Base-by-base conservation (phyloP, 192 early-diverging fungal genomes). In the Backusella parvicylindrica region DNA sequence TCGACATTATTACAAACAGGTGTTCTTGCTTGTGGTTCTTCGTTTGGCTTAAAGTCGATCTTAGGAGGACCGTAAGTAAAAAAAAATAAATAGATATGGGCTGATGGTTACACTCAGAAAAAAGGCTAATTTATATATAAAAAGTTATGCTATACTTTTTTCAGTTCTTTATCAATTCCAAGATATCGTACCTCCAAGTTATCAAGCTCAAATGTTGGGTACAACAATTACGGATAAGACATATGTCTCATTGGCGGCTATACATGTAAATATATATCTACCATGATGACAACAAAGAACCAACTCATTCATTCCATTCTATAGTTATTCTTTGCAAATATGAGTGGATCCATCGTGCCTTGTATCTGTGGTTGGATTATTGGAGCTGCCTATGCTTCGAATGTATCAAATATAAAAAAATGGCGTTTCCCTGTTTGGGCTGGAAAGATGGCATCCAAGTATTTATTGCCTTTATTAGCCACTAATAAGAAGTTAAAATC, bases 1-100 rank as follows among this genome's bases (percentile, higher is more conserved):
- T 86, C 84, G 5, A 88, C 85, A 35, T 70, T 90, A 35, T 67
- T 90, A 2, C 82, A 90, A 37, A 53, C 87, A 21, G 86, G 86
- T 5, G 80, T 72, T 12, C 64, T 84, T 9, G 67, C 77, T 18
- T 82, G 80, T 37, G 79, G 74, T 33, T 81, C 64, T 56, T 71
- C 75, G 16, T 47, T 85, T 38, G 86, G 84, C 1, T 71, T 89
- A 16, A 85, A 82, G 28, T 75, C 73, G 13, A 74, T 87, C 13
- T 76, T 82, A 2, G 78, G 77, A 36, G 87, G 89, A 30, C 89
- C 89, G 64, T 90, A 81, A 81, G 83, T 82, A 1, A 49, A n/a
- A n/a, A n/a, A 35, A 41, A 47, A n/a, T 36, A 56, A 6, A 50
- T 30, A 33, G 53, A 28, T 35, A 18, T 33, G 11, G 7, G 5